These are phyloP conservation scores for Aureobasidium sp. DNA, from an alignment of 2,329 filamentous ascomycete genomes.

Conservation along the genomic window DNA sequence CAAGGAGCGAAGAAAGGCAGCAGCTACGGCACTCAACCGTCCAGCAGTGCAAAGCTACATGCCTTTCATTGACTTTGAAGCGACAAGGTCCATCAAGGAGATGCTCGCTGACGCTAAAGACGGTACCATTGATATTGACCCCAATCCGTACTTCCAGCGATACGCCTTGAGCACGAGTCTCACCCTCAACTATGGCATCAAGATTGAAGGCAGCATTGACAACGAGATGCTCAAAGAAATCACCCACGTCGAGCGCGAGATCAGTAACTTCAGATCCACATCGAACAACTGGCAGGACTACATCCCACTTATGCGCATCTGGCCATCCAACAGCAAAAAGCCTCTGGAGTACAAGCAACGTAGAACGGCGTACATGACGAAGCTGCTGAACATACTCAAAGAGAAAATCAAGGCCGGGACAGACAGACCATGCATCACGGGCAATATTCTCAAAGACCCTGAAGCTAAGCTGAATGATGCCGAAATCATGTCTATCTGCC, in stretches of 20 bases:
- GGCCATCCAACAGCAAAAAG: constrained; percentile 54
- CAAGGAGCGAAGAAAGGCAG: constrained; percentile 69
- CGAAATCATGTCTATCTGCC: constrained; percentile 71
- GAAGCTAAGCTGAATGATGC: constrained; percentile 62
- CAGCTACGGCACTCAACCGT: constrained; percentile 69
- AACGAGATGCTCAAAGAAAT: constrained; percentile 65
- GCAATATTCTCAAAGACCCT: constrained; percentile 63
- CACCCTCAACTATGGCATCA: constrained; percentile 72
- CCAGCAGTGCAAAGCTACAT: constrained; percentile 72
- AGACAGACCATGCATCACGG: constrained; percentile 61
- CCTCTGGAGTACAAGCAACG: constrained; percentile 61
- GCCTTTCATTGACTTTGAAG: constrained; percentile 75
- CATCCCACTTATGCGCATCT: constrained; percentile 64
- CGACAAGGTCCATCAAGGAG: constrained; percentile 64
- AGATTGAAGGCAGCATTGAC: constrained; percentile 64
- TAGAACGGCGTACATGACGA: constrained; percentile 59
- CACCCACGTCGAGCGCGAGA: constrained; percentile 64
- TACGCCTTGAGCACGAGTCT: constrained; percentile 71
- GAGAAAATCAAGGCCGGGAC: constrained; percentile 55
- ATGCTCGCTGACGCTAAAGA: constrained; percentile 57
- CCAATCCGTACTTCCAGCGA: constrained; percentile 65
- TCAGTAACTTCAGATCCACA: constrained; percentile 69
- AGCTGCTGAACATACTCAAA: constrained; percentile 53
- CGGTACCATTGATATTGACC: constrained; percentile 60
- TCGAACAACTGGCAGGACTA: constrained; percentile 80